Conservation (phyloP, 2,329 filamentous ascomycete species). For the Diaporthe vaccinii region DNA sequence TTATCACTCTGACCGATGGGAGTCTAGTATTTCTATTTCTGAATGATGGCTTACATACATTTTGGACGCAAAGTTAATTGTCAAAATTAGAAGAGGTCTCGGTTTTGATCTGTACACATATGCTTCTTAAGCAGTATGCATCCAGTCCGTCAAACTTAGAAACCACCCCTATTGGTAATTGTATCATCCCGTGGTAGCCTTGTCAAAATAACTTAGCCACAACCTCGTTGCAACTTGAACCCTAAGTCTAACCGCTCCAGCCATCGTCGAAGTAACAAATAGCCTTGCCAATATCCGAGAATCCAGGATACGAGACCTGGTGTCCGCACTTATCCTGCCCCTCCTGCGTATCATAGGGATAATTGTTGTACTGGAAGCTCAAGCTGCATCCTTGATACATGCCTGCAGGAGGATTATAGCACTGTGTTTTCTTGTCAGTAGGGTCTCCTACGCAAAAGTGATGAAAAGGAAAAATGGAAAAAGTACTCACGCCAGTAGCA, state of each 20-base stretch:
- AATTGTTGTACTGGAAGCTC: neutral
- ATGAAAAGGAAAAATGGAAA: neutral
- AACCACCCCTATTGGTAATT: neutral
- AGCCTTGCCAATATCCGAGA: neutral
- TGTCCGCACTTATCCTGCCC: neutral
- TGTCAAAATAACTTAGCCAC: neutral
- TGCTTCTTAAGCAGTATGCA: too few species aligned
- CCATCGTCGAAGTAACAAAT: slow-evolving; percentile 9
- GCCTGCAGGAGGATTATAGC: slow-evolving; percentile 4
- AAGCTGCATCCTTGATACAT: slow-evolving; percentile 11
- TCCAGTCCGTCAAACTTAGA: too few species aligned
- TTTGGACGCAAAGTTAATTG: too few species aligned
- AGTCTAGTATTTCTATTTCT: neutral
- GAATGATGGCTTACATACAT: neutral
- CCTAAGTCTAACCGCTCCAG: neutral
- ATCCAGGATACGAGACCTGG: neutral
- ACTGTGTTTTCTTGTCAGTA: neutral
- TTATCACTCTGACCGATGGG: neutral
- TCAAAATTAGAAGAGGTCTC: too few species aligned
- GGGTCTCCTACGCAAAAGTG: too few species aligned
- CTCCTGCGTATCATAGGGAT: neutral
- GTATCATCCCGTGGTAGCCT: neutral
- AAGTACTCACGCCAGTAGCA: neutral
- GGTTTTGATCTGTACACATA: too few species aligned
- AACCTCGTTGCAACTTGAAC: neutral